Base-by-base conservation (phyloP, 2,329 filamentous ascomycete species). In the Ophiocordyceps camponoti-leonardi region DNA sequence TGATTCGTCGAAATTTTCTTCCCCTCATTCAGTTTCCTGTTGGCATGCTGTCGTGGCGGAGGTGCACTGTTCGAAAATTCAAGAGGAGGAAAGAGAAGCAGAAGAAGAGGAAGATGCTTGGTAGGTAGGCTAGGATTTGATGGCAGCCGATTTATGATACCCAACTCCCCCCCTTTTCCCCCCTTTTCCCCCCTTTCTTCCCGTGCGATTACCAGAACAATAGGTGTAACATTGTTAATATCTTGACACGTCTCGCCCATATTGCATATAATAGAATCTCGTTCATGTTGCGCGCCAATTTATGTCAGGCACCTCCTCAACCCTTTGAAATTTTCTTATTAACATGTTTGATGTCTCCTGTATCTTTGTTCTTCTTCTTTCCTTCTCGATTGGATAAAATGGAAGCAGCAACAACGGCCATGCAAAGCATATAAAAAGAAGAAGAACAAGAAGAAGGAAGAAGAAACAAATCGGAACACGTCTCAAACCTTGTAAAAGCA, bases 401-500 rank as follows among this genome's bases (percentile, higher is more conserved):
- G n/a, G n/a, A n/a, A n/a, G n/a, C n/a, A n/a, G n/a, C n/a, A n/a
- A n/a, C n/a, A n/a, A n/a, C n/a, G n/a, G n/a, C n/a, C n/a, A n/a
- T n/a, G n/a, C n/a, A n/a, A n/a, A n/a, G n/a, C n/a, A n/a, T n/a
- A n/a, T n/a, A n/a, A n/a, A n/a, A n/a, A 26, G 8, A 26, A 8
- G 4, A 26, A 8, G 4, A 4, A 26, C 8, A 28, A 28, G 6
- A 2, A 10, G 7, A 28, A 28, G 6, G 26, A 28, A 28, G 7
- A 28, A 10, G 11, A 28, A 28, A 10, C 6, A 28, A 28, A 28
- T 23, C 6, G 22, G 22, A 23, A 23, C 22, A 28, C 7, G 11
- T 18, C n/a, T 39, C 35, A 92, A 42, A 93, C 86, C 69, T 95
- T 94, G 65, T 95, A 94, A 63, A 96, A 96, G 66, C 87, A 94